Evolutionary conservation across 192 early-diverging fungal genomes (phyloP).

Genomic region (Coemansia javaensis): DNA sequence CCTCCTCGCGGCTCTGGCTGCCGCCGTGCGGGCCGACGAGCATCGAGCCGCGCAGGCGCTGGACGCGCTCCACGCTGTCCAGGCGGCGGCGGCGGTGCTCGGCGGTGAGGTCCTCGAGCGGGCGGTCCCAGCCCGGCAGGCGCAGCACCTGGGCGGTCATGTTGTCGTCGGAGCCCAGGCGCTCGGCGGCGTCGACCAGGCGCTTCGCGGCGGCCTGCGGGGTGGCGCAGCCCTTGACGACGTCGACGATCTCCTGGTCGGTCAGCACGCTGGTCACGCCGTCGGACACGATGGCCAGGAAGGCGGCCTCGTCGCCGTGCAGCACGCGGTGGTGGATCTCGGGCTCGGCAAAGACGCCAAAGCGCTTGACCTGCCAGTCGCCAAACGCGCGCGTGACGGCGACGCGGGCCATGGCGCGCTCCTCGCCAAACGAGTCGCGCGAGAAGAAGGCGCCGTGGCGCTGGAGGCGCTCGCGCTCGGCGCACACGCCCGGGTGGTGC

Average conservation of each 20-base stretch:
- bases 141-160: slow-evolving; percentile 64
- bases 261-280: slow-evolving; percentile 66
- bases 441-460: slow-evolving; percentile 67
- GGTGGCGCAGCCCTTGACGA: slow-evolving; percentile 58
- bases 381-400: slow-evolving; percentile 68
- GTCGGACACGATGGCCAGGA: slow-evolving; percentile 66
- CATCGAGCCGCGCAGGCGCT: slow-evolving; percentile 48
- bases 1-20: slow-evolving; percentile 20
- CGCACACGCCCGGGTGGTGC: slow-evolving; percentile 62
- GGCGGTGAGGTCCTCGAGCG: slow-evolving; percentile 63
- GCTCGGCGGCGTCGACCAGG: slow-evolving; percentile 60
- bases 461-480: slow-evolving; percentile 60
- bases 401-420: slow-evolving; percentile 60
- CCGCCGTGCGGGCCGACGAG: slow-evolving; percentile 29
- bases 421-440: slow-evolving; percentile 72
- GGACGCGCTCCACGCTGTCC: slow-evolving; percentile 52
- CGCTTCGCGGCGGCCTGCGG: slow-evolving; percentile 55
- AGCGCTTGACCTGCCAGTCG: slow-evolving; percentile 64
- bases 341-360: slow-evolving; percentile 68
- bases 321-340: slow-evolving; percentile 56
- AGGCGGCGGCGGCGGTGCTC: slow-evolving; percentile 57
- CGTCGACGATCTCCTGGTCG: slow-evolving; percentile 70
- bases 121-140: slow-evolving; percentile 63
- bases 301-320: slow-evolving; percentile 58
- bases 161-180: slow-evolving; percentile 67